phyloP scores from a whole-genome alignment of 2,329 filamentous ascomycete species.

The Xylaria sp. region DNA sequence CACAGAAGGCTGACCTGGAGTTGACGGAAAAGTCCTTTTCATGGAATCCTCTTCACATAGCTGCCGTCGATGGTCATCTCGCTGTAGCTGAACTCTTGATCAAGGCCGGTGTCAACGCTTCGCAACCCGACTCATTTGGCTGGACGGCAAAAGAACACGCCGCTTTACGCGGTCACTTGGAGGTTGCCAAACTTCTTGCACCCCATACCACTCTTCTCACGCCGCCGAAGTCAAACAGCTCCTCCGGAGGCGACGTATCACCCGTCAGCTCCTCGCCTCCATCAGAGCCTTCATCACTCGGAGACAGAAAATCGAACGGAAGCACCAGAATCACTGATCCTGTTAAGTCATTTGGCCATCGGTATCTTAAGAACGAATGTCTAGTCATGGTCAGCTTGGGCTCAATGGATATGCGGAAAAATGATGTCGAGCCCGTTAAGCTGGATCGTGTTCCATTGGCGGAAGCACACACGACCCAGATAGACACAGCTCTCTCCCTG shows the following conservation, averaged over 20 bases:
- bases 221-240: constrained; percentile 27
- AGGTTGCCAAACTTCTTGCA: constrained; percentile 66
- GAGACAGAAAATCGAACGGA: constrained; percentile 51
- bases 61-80: constrained; percentile 81
- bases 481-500: constrained; percentile 89
- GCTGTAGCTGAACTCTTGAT: constrained; percentile 71
- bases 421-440: constrained; percentile 65
- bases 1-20: constrained; percentile 71
- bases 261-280: constrained; percentile 36
- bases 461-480: constrained; percentile 84
- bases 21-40: constrained; percentile 76
- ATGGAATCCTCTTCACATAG: constrained; percentile 94
- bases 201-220: constrained; percentile 40
- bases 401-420: constrained; percentile 88
- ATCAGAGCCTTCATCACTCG: constrained; percentile 55
- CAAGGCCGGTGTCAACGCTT: constrained; percentile 69
- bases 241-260: constrained; percentile 27
- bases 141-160: constrained; percentile 96
- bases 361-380: constrained; percentile 83
- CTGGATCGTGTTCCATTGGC: constrained; percentile 83
- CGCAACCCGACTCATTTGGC: constrained; percentile 74
- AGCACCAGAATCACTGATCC: constrained; percentile 60
- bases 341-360: constrained; percentile 92
- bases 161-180: constrained; percentile 79
- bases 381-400: constrained; percentile 90